Conservation (phyloP, 441 rosid genomes). For the Daphne laureola region DNA sequence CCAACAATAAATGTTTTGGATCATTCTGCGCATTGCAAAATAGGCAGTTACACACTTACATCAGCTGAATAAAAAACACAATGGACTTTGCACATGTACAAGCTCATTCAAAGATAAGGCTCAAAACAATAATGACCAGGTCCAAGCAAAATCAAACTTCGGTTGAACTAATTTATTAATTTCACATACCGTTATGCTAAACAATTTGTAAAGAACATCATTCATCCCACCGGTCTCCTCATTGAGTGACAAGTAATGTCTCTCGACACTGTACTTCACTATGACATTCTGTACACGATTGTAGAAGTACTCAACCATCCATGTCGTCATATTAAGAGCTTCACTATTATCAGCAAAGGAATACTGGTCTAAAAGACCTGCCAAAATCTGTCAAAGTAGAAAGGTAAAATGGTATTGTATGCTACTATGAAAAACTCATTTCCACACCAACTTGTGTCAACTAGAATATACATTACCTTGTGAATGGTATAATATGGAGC, state of each 20-base stretch:
- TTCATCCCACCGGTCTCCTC: slow-evolving; percentile 75
- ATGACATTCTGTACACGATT: slow-evolving; percentile 52
- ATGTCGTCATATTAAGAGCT: slow-evolving; percentile 41
- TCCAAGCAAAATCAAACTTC: slow-evolving; percentile 2
- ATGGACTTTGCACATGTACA: not conserved
- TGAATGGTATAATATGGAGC: slow-evolving; percentile 98
- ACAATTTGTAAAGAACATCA: slow-evolving; percentile 50
- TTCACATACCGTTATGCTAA: slow-evolving; percentile 33
- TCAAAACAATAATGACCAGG: too few species aligned
- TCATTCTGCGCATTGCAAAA: slow-evolving; percentile 49
- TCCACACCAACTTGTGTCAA: not conserved
- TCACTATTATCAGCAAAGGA: slow-evolving; percentile 32
- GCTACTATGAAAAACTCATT: slow-evolving; percentile 3
- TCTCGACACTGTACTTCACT: slow-evolving; percentile 29
- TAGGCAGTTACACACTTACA: not conserved
- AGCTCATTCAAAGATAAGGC: not conserved
- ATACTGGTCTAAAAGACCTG: slow-evolving; percentile 52
- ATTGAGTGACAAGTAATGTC: slow-evolving; percentile 53
- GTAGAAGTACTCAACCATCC: slow-evolving; percentile 66
- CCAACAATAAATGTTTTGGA: slow-evolving; percentile 70
- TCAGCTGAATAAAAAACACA: not conserved
- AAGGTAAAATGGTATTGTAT: not conserved
- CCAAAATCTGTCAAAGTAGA: slow-evolving; percentile 37
- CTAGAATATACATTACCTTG: slow-evolving; percentile 41
- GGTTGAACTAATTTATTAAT: not conserved